Conservation (phyloP, 129 eudicot genomes). For the Sambucus nigra region DNA sequence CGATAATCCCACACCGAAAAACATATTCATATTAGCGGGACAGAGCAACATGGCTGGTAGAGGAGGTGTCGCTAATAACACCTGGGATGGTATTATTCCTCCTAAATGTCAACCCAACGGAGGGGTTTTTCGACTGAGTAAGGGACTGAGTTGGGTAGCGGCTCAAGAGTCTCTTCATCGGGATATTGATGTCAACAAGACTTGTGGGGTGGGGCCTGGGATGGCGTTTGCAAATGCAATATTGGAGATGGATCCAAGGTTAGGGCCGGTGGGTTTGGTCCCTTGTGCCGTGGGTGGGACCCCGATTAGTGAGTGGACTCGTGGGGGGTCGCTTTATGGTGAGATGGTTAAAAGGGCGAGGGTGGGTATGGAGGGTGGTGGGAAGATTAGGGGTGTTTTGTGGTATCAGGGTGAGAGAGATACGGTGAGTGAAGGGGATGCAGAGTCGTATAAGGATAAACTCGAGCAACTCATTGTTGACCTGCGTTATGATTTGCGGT, state of each 20-base stretch:
- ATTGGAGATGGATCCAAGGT: slow-evolving; percentile 22
- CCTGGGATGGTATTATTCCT: slow-evolving; percentile 23
- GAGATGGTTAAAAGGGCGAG: neutral
- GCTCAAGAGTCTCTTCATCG: slow-evolving; percentile 48
- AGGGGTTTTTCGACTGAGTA: slow-evolving; percentile 39
- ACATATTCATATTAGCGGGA: slow-evolving; percentile 49
- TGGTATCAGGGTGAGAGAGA: slow-evolving; percentile 22
- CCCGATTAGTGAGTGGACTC: slow-evolving; percentile 52
- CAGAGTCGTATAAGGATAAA: slow-evolving; percentile 1
- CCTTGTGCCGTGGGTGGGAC: slow-evolving; percentile 73
- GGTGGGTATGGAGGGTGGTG: neutral
- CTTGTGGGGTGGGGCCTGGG: slow-evolving; percentile 55
- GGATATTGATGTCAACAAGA: slow-evolving; percentile 33
- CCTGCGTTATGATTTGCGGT: slow-evolving; percentile 9
- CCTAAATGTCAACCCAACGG: slow-evolving; percentile 26
- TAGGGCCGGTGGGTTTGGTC: slow-evolving; percentile 36
- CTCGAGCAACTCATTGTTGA: slow-evolving; percentile 1
- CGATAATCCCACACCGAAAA: neutral
- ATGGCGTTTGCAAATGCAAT: slow-evolving; percentile 46
- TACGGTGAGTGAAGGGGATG: neutral
- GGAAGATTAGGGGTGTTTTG: slow-evolving; percentile 3
- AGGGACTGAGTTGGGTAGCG: slow-evolving; percentile 34
- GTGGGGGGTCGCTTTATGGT: neutral
- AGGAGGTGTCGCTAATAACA: slow-evolving; percentile 42
- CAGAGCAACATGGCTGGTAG: slow-evolving; percentile 75